Evolutionary conservation across 2,329 filamentous ascomycete species (phyloP), one percentile per base, ranked within the genome.

Genomic region (Catunica adiposa): DNA sequence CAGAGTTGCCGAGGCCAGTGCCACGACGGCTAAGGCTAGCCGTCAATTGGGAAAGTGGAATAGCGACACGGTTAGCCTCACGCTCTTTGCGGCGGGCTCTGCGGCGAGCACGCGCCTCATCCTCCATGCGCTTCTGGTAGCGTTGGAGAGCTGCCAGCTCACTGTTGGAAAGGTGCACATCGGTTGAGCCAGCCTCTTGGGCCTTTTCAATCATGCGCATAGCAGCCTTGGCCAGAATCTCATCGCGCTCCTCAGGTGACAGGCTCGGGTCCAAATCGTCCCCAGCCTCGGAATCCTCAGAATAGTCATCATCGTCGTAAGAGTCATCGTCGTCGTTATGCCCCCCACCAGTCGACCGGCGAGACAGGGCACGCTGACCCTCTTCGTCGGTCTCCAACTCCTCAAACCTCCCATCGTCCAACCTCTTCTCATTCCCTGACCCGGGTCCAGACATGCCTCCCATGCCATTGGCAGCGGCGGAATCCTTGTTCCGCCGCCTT

Each of bases 121-220:
- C 71, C 61, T 76, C 71, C 62, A 80, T 70, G 57, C 82, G 78
- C 65, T 80, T 78, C 60, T 77, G 71, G 63, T 77, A 74, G 60
- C 81, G 78, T 65, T 90, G 84, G 62, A 94, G 74, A 50, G 88
- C 89, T 59, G 83, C 84, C 62, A 95, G 73, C 67, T 96, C 89
- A 55, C 84, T 80, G 63, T 82, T 78, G 62, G 78, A 88, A 60
- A 97, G 76, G 65, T 83, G 84, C 56, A 96, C 86, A 57, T 94
- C 86, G 47, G 76, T 73, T 67, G 83, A 84, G 60, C 89, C 89
- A 63, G 80, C 80, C 60, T 79, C 79, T 65, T 86, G 82, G 15
- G 89, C 88, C 61, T 81, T 78, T 61, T 82, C 79, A 64, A 96
- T 94, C 61, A 87, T 83, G 62, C 82, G 80, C 67, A 94, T 70